phyloP scores from a whole-genome alignment of 2,329 filamentous ascomycete species.

The Aspergillus sp. region DNA sequence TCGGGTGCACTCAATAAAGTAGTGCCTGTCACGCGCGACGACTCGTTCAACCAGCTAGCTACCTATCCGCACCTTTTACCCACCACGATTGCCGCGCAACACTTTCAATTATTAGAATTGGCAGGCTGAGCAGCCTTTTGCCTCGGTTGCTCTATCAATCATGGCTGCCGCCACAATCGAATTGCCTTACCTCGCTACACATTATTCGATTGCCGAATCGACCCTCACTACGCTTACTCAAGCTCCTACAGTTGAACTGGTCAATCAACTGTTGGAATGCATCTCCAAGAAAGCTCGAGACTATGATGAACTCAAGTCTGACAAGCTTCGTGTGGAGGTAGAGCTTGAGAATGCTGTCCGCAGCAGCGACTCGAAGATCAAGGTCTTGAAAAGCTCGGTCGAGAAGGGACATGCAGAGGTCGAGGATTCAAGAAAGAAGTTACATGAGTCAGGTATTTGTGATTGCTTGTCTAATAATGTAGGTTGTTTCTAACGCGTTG shows the following conservation, averaged over 20 bases:
- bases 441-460: constrained; percentile 71
- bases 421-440: constrained; percentile 72
- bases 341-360: constrained; percentile 89
- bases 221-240: constrained; percentile 52
- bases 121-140: constrained; percentile 8
- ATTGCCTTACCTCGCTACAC: constrained; percentile 54
- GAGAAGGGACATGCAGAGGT: constrained; percentile 82
- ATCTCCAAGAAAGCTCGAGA: constrained; percentile 77
- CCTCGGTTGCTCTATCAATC: constrained; percentile 10
- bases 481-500: constrained; percentile 11
- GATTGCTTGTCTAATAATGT: background rate
- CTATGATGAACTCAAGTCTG: constrained; percentile 73
- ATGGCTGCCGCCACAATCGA: constrained; percentile 57
- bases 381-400: constrained; percentile 72
- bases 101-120: constrained; percentile 4
- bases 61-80: background rate
- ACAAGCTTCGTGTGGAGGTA: constrained; percentile 85
- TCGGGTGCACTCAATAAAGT: constrained; percentile 12
- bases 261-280: constrained; percentile 67
- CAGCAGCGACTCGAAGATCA: constrained; percentile 74
- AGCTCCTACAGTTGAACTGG: constrained; percentile 68
- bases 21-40: constrained; percentile 9
- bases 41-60: constrained; percentile 20
- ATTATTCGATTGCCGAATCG: constrained; percentile 54
- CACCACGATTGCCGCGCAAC: constrained; percentile 4